Percentiles rank a stretch among this genome's conserved stretches.
phyloP scores from a whole-genome alignment of 371 early-diverging fungal genomes.

The Parasitella parasitica region DNA sequence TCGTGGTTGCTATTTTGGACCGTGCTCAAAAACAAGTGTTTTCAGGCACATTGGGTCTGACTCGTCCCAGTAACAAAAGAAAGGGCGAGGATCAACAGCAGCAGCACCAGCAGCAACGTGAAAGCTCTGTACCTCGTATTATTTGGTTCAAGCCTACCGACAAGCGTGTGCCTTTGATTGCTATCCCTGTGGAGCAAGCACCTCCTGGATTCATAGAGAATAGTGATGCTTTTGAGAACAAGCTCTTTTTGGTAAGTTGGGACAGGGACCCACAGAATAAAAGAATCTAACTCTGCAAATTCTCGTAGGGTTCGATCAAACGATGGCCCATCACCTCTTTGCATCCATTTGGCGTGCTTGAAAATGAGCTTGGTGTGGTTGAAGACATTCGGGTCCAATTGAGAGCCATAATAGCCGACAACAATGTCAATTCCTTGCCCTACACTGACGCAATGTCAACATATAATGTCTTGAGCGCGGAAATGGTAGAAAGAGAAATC shows the following conservation, averaged over 20 bases:
- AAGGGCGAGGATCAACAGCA: conserved; percentile 28
- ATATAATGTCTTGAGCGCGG: conserved; percentile 48
- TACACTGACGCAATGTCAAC: conserved; percentile 57
- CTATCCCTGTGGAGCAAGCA: conserved; percentile 70
- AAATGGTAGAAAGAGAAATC: conserved; percentile 38
- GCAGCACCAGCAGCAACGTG: conserved; percentile 6
- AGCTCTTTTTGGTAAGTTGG: conserved; percentile 54
- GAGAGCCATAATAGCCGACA: conserved; percentile 69
- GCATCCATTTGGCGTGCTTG: conserved; percentile 75
- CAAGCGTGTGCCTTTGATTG: conserved; percentile 75
- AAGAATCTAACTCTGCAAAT: no score
- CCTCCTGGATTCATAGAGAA: conserved; percentile 66
- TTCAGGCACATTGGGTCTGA: conserved; percentile 58
- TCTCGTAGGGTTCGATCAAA: conserved; percentile 54
- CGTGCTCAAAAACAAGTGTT: conserved; percentile 62
- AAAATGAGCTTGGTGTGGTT: conserved; percentile 62
- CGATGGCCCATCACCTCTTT: conserved; percentile 71
- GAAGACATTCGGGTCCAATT: conserved; percentile 67
- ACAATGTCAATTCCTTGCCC: conserved; percentile 45
- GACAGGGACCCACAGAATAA: no score
- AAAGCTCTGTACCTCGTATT: conserved; percentile 42
- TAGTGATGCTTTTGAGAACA: conserved; percentile 53
- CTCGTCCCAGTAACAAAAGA: conserved; percentile 58
- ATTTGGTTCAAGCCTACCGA: conserved; percentile 90
- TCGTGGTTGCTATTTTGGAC: conserved; percentile 65